phyloP scores from a whole-genome alignment of 352 stramenopile species.

The Phytophthora boehmeriae region DNA sequence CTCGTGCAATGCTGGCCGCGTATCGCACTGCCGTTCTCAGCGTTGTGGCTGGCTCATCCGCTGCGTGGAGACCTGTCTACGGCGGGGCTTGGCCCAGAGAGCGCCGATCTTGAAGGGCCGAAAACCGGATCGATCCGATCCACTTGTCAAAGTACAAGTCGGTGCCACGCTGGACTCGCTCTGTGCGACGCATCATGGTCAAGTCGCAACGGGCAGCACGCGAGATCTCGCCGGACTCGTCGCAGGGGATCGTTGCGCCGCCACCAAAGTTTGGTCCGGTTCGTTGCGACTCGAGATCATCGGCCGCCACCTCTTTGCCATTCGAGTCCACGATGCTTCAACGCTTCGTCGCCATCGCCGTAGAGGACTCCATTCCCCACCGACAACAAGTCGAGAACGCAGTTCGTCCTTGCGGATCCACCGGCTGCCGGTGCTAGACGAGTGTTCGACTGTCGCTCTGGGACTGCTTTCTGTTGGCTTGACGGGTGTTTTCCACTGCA shows the following conservation, averaged over 20 bases:
- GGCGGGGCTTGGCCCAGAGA: no score
- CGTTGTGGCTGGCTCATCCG: no score
- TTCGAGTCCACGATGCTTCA: neutral
- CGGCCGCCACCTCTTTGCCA: conserved; percentile 1
- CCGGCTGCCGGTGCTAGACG: conserved; percentile 2
- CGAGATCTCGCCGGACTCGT: conserved; percentile 6
- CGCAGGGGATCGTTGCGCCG: conserved; percentile 2
- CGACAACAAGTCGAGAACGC: conserved; percentile 16
- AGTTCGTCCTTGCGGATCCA: conserved; percentile 30
- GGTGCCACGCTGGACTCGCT: conserved; percentile 5
- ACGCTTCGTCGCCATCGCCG: conserved; percentile 14
- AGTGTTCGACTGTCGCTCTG: neutral
- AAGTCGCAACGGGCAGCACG: conserved; percentile 17
- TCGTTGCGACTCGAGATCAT: neutral
- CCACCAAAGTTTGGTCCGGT: neutral
- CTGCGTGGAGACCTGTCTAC: no score
- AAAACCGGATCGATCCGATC: no score
- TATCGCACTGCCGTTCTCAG: no score
- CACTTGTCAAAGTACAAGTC: no score
- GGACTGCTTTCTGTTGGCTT: conserved; percentile 12
- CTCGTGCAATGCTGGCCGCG: no score
- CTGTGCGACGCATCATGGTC: neutral
- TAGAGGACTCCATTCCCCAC: conserved; percentile 5
- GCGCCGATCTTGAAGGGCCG: neutral
- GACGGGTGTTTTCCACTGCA: conserved; percentile 16